Evolutionary conservation across 2,329 filamentous ascomycete genomes (phyloP), one percentile per base, ranked within the genome.

Genomic region (Lojkania enalia): DNA sequence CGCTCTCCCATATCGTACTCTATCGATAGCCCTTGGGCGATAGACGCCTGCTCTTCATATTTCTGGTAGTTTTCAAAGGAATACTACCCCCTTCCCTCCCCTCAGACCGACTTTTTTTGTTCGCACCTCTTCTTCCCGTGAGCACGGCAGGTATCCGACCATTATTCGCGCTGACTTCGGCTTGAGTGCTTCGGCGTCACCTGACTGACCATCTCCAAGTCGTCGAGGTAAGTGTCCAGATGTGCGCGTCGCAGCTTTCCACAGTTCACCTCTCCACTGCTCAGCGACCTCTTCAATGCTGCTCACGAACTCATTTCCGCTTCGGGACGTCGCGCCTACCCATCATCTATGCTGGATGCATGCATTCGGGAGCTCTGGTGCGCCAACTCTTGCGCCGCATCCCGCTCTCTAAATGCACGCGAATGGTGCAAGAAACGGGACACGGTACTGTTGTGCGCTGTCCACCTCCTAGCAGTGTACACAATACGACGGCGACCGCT

Each of bases 371-470:
- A 6, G 9, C 33, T 57, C 50, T 16, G 15, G 7, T 37, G 36
- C 20, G 47, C 52, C 52, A 51, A 46, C 29, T 15, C n/a, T 35
- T 14, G 35, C 44, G 30, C 25, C 16, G 52, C 52, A 47, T 60
- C 52, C 48, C 53, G 54, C 59, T 41, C 43, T 35, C 39, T 46
- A 20, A 47, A 51, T 39, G 51, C 53, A 50, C 57, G 63, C 64
- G 58, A 60, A 57, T 53, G 51, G 44, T 53, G 54, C 35, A 57
- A 53, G 56, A 51, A 57, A 64, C 60, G 58, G 46, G 42, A 58
- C 56, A 66, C 66, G 48, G 56, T 58, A 48, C 57, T 54, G 52
- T 59, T 59, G 59, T 67, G 52, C 53, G 32, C 57, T 58, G 47
- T 46, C 42, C 46, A 45, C 57, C 25, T 51, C 49, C 49, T 48